A percentile compares a stretch with the other conserved stretches of the same genome.
phyloP scores from a whole-genome alignment of 208 protist species.

The Cochliopodium minus region DNA sequence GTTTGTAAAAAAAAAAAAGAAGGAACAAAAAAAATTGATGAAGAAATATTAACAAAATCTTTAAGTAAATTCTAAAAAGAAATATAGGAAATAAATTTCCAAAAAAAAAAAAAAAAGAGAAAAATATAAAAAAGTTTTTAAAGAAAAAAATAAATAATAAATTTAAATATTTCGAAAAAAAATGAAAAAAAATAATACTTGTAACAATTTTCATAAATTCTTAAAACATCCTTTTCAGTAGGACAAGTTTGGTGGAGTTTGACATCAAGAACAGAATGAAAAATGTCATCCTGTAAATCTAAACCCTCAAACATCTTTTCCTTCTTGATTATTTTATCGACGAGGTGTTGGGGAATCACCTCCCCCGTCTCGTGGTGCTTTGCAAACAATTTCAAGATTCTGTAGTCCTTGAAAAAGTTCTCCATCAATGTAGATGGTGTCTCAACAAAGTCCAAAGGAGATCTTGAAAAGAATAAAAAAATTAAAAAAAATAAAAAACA shows the following conservation, averaged over 20 bases:
- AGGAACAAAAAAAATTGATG: conserved; percentile 48
- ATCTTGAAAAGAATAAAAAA: too few relatives aligned
- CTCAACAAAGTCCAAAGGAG: conserved; percentile 73
- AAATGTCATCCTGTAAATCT: conserved; percentile 59
- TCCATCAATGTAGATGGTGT: conserved; percentile 75
- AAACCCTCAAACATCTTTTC: conserved; percentile 60
- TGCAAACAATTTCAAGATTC: conserved; percentile 63
- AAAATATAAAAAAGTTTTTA: too few relatives aligned
- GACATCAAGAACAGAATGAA: conserved; percentile 60
- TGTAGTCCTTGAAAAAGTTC: conserved; percentile 62
- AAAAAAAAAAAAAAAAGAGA: too few relatives aligned
- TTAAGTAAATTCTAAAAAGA: conserved; percentile 57
- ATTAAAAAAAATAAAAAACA: too few relatives aligned
- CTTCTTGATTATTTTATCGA: conserved; percentile 54
- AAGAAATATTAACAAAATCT: conserved; percentile 48
- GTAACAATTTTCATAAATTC: too few relatives aligned
- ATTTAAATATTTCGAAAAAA: too few relatives aligned
- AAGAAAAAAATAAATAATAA: too few relatives aligned
- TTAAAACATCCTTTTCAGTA: too few relatives aligned
- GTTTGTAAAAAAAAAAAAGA: conserved; percentile 43
- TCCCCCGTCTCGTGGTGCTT: conserved; percentile 56
- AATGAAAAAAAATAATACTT: too few relatives aligned
- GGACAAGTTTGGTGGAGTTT: too few relatives aligned
- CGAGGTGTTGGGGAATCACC: conserved; percentile 60
- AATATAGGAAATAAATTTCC: too few relatives aligned